Evolutionary conservation across 768 basidiomycete genomes (phyloP), one percentile per base, ranked within the genome.

Genomic region (Scleroderma bovista): DNA sequence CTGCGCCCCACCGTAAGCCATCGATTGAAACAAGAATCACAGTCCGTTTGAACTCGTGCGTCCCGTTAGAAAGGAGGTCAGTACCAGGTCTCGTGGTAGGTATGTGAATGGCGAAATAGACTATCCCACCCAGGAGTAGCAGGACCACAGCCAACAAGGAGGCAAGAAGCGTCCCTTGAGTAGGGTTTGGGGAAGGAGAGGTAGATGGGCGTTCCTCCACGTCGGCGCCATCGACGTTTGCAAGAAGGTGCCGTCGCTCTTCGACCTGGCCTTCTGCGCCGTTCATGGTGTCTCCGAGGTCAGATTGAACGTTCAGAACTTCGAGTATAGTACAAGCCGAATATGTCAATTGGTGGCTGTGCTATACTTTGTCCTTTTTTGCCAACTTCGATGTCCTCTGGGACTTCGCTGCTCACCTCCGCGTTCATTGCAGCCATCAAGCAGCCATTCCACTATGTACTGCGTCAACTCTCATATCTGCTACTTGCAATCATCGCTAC

Each of bases 1-100:
- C 20, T 38, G 40, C 12, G 44, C 56, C 66, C 71, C 57, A 83
- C 88, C 88, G 75, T 31, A 94, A 68, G 0, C 92, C 92, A 60
- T 94, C 93, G 32, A 94, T 88, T 24, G 90, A 93, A 3, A 94
- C 81, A 48, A 94, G 77, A 17, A 94, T 62, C 8, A 91, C 88
- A 0, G 89, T 93, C 55, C 80, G 76, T 68, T 78, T 86, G 69
- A 84, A 93, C 38, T 81, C 75, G 56, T 92, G 86, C 2, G 91
- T 93, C 29, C 91, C 91, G 59, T 93, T 94, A 3, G 81, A 87
- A 48, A 76, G 70, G 47, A 83, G 59, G 23, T 65, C 8, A 52
- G 56, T 3, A 36, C 45, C 3, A 46, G 47, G 17, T 33, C 6
- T 23, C 24, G 43, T 38, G 19, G 13, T 10, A 36, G 29, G 23